Base-by-base conservation (phyloP, 2,329 filamentous ascomycete genomes). In the Amylocarpus encephaloides region DNA sequence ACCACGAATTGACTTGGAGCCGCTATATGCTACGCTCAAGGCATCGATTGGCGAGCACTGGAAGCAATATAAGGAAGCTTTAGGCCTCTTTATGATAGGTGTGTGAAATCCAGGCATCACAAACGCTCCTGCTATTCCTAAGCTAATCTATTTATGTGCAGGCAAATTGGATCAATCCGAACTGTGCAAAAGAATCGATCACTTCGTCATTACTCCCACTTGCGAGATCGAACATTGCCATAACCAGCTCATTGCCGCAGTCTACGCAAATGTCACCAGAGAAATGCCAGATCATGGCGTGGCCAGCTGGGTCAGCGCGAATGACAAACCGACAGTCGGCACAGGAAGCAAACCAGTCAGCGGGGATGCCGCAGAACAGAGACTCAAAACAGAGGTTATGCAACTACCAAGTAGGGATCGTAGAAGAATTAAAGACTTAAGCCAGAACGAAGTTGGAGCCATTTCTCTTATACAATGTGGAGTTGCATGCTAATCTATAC, bases 291-390 rank as follows among this genome's bases (percentile, higher is more conserved):
- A 85, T 57, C 74, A 75, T 64, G 82, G 82, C 59, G 76, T 83
- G 61, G 83, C 83, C 43, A 79, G 80, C 53, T 86, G 82, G 82
- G 83, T 86, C 64, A 85, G 81, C 65, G 81, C 82, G 48, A 84
- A 85, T 62, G 82, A 86, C 60, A 86, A 86, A 61, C 81, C 81
- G 15, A 68, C 75, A 15, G 69, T 77, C 10, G 73, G 72, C 38
- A 70, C 76, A 30, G 77, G 77, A 55, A 77, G 71, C 57, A 86
- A 86, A 64, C 78, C 80, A 18, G 74, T 80, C 42, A 79, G 77
- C 26, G 80, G 80, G 26, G 82, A 86, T 72, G 80, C 82, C 32
- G 75, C 78, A 33, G 82, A 86, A 67, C 73, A 81, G 59, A 75
- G 76, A 58, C 66, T 86, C 43, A 86, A 86, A 70, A 79, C 77